Base-by-base conservation (phyloP, 768 basidiomycete species). In the Neoboletus magnificus region DNA sequence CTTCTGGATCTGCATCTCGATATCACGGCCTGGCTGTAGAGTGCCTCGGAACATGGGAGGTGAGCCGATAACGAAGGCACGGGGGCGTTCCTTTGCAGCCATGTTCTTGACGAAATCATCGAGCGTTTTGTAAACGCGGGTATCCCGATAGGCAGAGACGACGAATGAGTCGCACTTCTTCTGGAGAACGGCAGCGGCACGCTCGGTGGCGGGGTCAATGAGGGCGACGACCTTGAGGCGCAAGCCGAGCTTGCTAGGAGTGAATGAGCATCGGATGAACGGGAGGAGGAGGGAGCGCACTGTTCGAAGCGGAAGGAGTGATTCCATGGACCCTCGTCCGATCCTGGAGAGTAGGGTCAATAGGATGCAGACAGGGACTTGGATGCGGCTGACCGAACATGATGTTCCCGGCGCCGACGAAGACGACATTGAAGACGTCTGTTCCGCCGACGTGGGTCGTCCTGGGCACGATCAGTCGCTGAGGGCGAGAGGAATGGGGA, bases 331-430 rank as follows among this genome's bases (percentile, higher is more conserved):
- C 91, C 92, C 67, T 93, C 91, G 41, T 85, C 83, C 48, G 89
- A 92, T 55, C 91, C 91, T 92, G 69, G 42, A 41, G 50, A 18
- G 23, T 16, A 36, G 35, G 15, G 52, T 67, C 41, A 57, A 57
- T 22, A 35, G 18, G 51, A 29, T 35, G 54, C 40, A 42, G 47
- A 32, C 20, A 32, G 20, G 30, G 42, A n/a, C 15, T 13, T 25
- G 32, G 27, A 49, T 37, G n/a, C 30, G 35, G 55, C 74, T 53
- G 50, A 84, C 94, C 95, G 69, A 98, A 98, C 93, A 97, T 97
- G 76, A 98, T 95, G 75, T 97, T 96, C 16, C 94, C 95, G 27
- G 95, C 95, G 48, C 95, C 95, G 62, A 98, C 79, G 73, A 96
- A 94, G 70, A 96, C 84, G 51, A 98, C 86, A 71, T 97, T 96